phyloP scores from a whole-genome alignment of 768 basidiomycete genomes.

The Pilatotrama ljubarskyi region DNA sequence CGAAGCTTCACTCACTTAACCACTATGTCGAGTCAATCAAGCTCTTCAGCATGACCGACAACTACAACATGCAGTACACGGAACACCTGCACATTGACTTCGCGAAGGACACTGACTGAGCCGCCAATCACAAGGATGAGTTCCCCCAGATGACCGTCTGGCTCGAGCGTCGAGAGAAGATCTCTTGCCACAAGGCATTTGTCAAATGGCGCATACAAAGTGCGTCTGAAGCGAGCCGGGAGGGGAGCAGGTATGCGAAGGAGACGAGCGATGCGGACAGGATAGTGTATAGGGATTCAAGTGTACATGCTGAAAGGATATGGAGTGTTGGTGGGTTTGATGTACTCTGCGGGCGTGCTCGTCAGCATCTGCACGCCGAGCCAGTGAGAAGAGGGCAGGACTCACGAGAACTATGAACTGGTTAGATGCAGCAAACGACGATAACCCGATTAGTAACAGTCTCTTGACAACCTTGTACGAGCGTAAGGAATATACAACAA shows the following conservation, averaged over 20 bases:
- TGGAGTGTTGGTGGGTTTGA: conserved; percentile 53
- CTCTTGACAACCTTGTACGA: conserved; percentile 53
- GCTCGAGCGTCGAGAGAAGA: conserved; percentile 8
- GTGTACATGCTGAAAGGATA: conserved; percentile 56
- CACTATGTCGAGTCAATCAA: conserved; percentile 2
- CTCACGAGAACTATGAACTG: conserved; percentile 58
- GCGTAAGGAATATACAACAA: conserved; percentile 48
- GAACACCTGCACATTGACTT: conserved; percentile 31
- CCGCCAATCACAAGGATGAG: conserved; percentile 22
- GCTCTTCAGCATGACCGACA: conserved; percentile 12
- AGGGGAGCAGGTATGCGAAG: conserved; percentile 37
- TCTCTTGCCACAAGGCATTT: conserved; percentile 34
- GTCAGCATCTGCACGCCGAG: background rate
- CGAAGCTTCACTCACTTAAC: conserved; percentile 10
- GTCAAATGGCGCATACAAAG: conserved; percentile 28
- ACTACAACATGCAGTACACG: conserved; percentile 27
- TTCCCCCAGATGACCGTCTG: conserved; percentile 9
- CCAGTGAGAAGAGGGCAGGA: background rate
- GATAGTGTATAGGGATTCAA: conserved; percentile 52
- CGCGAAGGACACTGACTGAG: conserved; percentile 27
- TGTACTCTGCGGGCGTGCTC: conserved; percentile 49
- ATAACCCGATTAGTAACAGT: conserved; percentile 42
- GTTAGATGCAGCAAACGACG: conserved; percentile 46
- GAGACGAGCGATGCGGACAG: conserved; percentile 46
- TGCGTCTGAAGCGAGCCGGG: conserved; percentile 29